Evolutionary conservation across 108 stramenopile species (phyloP).

Genomic region (Aurantiochytrium sp.): DNA sequence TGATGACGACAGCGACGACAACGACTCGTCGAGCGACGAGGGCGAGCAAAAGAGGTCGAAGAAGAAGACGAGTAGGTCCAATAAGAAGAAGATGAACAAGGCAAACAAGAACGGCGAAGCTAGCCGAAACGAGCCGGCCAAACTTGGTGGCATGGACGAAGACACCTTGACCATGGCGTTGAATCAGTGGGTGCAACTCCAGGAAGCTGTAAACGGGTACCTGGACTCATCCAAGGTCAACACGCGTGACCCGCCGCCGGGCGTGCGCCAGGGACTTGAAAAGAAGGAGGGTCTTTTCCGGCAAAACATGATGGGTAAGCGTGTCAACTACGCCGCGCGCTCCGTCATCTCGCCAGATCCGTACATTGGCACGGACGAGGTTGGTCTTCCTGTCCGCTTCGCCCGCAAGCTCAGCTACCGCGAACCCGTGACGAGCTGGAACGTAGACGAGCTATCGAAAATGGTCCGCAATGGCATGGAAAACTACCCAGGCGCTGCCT

Average conservation of each 20-base stretch:
- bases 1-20: neutral
- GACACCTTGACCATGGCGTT: slow-evolving; percentile 22
- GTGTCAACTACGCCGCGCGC: slow-evolving; percentile 93
- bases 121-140: neutral
- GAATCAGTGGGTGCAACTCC: slow-evolving; percentile 79
- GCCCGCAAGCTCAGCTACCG: slow-evolving; percentile 86
- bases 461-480: slow-evolving; percentile 77
- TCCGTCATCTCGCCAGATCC: slow-evolving; percentile 96
- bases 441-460: slow-evolving; percentile 73
- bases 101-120: neutral
- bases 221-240: slow-evolving; percentile 75
- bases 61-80: neutral
- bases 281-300: slow-evolving; percentile 96
- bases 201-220: slow-evolving; percentile 84
- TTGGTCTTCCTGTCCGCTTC: slow-evolving; percentile 92
- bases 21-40: neutral
- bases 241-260: slow-evolving; percentile 33
- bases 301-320: slow-evolving; percentile 99
- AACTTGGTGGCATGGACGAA: slow-evolving; percentile 3
- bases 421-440: slow-evolving; percentile 83
- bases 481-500: slow-evolving; percentile 86
- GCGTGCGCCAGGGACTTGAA: slow-evolving; percentile 89
- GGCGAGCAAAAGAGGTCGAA: neutral
- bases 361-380: slow-evolving; percentile 92
- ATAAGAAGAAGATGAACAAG: neutral